phyloP scores from a whole-genome alignment of 2,329 filamentous ascomycete species.

The Aspergillus sp. region DNA sequence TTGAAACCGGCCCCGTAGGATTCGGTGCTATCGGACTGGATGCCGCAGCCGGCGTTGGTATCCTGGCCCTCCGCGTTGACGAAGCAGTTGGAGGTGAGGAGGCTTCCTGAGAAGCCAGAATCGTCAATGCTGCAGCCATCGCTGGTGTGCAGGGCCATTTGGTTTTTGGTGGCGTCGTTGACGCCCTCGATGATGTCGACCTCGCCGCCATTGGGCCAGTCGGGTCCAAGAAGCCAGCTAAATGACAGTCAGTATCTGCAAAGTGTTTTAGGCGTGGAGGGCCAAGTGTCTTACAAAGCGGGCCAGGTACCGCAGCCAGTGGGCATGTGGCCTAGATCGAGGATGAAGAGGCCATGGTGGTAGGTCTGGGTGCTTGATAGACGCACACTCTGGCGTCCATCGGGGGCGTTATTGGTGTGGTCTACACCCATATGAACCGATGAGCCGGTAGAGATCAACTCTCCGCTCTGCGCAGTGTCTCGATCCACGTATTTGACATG shows the following conservation, averaged over 20 bases:
- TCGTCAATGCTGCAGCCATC: conserved; percentile 59
- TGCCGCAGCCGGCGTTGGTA: conserved; percentile 59
- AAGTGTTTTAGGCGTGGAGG: neutral
- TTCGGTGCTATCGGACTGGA: conserved; percentile 48
- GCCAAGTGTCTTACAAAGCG: conserved; percentile 53
- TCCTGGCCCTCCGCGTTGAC: conserved; percentile 45
- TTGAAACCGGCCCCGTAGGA: conserved; percentile 73
- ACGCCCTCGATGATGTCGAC: conserved; percentile 82
- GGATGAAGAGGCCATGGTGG: conserved; percentile 67
- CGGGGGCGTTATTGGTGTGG: conserved; percentile 54
- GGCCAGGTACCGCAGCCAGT: conserved; percentile 73
- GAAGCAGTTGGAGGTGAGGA: conserved; percentile 59
- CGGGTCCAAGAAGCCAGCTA: conserved; percentile 60
- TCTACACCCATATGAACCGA: conserved; percentile 71
- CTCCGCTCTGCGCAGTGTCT: conserved; percentile 55
- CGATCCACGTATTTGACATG: conserved; percentile 69
- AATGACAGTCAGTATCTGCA: neutral
- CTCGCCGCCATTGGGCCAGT: conserved; percentile 71
- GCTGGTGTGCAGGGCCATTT: conserved; percentile 68
- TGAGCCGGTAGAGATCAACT: conserved; percentile 59
- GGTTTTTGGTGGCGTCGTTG: conserved; percentile 60
- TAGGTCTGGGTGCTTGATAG: conserved; percentile 66
- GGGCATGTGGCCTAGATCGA: conserved; percentile 74
- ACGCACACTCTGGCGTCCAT: conserved; percentile 69
- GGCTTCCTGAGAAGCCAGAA: conserved; percentile 48